phyloP scores from a whole-genome alignment of 306 rosid species.

The Ceratonia siliqua region DNA sequence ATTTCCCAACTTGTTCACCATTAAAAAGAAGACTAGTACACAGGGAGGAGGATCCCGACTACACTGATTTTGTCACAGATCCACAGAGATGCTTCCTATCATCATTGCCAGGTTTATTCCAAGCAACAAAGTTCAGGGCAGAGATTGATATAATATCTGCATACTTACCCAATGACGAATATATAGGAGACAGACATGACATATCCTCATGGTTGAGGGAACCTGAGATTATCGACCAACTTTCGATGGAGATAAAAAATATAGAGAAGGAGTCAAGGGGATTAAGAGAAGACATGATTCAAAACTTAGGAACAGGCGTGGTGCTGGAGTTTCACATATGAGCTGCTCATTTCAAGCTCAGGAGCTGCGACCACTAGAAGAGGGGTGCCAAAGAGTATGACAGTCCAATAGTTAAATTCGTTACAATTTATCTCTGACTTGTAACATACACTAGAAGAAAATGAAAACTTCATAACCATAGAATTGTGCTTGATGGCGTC shows the following conservation, averaged over 20 bases:
- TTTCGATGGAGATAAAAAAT: conserved; percentile 41
- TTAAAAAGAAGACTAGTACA: conserved; percentile 34
- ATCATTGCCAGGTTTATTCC: conserved; percentile 43
- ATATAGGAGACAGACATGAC: conserved; percentile 37
- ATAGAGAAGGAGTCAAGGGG: conserved; percentile 32
- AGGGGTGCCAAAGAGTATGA: conserved; percentile 44
- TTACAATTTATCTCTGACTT: neutral
- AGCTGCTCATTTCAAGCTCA: conserved; percentile 44
- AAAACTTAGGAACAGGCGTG: conserved; percentile 40
- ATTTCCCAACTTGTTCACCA: conserved; percentile 37
- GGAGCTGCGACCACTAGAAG: conserved; percentile 40
- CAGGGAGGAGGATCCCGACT: conserved; percentile 27
- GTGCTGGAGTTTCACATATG: conserved; percentile 36
- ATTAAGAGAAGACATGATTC: conserved; percentile 39
- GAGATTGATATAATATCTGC: conserved; percentile 40
- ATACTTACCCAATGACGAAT: conserved; percentile 44
- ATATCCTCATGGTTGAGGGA: conserved; percentile 36
- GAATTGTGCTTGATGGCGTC: neutral
- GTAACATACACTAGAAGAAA: neutral
- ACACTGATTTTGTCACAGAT: conserved; percentile 30
- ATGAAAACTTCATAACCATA: neutral
- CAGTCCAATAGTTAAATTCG: conserved; percentile 19
- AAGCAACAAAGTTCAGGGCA: conserved; percentile 42
- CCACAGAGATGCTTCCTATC: conserved; percentile 32
- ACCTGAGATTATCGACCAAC: conserved; percentile 36